Base-by-base conservation (phyloP, 108 stramenopile species). In the Tribonema minus region DNA sequence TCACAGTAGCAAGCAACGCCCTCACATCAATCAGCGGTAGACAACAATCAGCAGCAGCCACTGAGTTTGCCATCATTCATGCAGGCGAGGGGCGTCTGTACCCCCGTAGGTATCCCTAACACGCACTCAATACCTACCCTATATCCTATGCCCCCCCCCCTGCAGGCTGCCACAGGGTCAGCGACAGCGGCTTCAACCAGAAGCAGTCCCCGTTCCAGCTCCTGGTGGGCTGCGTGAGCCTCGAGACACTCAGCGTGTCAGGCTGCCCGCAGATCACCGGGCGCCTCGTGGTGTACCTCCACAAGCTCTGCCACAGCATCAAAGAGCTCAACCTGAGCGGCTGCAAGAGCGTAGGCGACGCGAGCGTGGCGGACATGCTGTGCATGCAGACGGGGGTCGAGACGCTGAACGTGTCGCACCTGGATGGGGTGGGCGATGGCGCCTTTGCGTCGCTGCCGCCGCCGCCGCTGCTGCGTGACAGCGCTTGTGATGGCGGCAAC, bases 191-290 rank as follows among this genome's bases (percentile, higher is more conserved):
- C 0, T 75, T 75, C 73, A 63, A 75, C 64, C 73, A 65, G n/a
- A 39, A 75, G 73, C 73, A 75, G 46, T 75, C 73, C 34, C 73
- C 73, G 20, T 75, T 75, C 54, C 65, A 75, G 30, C 64, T 75
- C 0, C 73, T 75, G 27, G 39, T 46, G 7, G 73, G 73, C 12
- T 63, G 64, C 28, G 63, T 75, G n/a, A 65, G 64, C 29, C 62
- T 75, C 7, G 73, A 75, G 64, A 75, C 73, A n/a, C 37, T 75
- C 34, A 75, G 73, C 39, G 64, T 75, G n/a, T 64, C 64, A 46
- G 64, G 46, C 46, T 75, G 73, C 34, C 73, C 73, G n/a, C 38
- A 73, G 72, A 62, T 75, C 23, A 75, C 73, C 26, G 73, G 73
- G 9, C 37, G 38, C 64, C 73, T 75, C 2, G 73, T 75, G 4